Evolutionary conservation across 495 filamentous ascomycete genomes (phyloP).

Genomic region (Rostrohypoxylon terebratum): DNA sequence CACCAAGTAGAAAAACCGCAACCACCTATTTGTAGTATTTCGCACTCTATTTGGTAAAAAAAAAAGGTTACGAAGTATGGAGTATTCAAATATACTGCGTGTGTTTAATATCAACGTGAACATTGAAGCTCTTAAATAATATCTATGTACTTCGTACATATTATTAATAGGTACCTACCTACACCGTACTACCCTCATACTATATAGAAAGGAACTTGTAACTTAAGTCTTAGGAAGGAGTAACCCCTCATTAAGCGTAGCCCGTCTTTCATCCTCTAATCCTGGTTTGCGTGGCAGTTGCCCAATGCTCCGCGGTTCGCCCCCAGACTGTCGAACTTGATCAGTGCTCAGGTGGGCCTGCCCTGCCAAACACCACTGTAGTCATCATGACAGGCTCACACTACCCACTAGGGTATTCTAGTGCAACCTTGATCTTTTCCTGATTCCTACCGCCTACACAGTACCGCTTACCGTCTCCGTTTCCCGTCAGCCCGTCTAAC

Average conservation of each 20-base stretch:
- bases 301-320: background rate
- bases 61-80: too few species aligned
- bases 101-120: too few species aligned
- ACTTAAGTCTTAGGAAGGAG: background rate
- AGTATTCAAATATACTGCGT: too few species aligned
- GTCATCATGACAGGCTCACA: too few species aligned
- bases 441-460: background rate
- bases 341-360: slow-evolving; percentile 6
- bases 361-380: slow-evolving; percentile 1
- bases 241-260: too few species aligned
- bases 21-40: background rate
- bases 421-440: slow-evolving; percentile 25
- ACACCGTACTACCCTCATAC: too few species aligned
- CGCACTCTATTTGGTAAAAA: too few species aligned
- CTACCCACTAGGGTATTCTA: slow-evolving; percentile 9
- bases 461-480: background rate
- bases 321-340: slow-evolving; percentile 4
- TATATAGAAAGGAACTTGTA: background rate
- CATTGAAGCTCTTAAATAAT: background rate
- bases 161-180: background rate
- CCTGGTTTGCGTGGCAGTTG: background rate
- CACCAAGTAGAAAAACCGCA: background rate
- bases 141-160: background rate
- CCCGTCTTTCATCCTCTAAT: background rate
- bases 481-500: too few species aligned